These are phyloP conservation scores for Pseudopithomyces maydicus DNA, from an alignment of 2,329 filamentous ascomycete species.

Conservation along the genomic window DNA sequence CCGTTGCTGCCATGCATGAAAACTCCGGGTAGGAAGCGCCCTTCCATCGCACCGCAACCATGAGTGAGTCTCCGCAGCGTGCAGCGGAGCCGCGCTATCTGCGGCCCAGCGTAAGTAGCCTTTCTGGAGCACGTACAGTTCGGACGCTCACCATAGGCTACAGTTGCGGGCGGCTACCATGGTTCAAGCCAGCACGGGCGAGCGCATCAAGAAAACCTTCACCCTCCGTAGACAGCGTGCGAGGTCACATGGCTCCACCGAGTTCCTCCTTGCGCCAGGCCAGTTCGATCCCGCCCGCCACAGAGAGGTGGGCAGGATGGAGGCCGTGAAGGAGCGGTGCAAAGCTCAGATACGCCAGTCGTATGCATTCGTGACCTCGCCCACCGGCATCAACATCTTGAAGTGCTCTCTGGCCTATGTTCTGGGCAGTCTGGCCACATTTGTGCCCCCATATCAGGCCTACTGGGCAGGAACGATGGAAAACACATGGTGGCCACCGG, in stretches of 20 bases:
- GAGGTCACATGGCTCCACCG: slow-evolving; percentile 51
- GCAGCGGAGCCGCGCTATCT: slow-evolving; percentile 42
- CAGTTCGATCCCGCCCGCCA: slow-evolving; percentile 34
- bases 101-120: slow-evolving; percentile 41
- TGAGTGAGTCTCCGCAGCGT: slow-evolving; percentile 38
- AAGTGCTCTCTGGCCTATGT: slow-evolving; percentile 93
- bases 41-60: slow-evolving; percentile 8
- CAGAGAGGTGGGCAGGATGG: slow-evolving; percentile 37
- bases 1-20: slow-evolving; percentile 6
- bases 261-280: slow-evolving; percentile 46
- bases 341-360: slow-evolving; percentile 38
- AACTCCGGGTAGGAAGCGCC: not conserved
- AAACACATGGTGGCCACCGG: slow-evolving; percentile 89
- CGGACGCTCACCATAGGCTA: slow-evolving; percentile 22
- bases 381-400: slow-evolving; percentile 77
- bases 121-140: not conserved
- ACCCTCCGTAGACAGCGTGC: slow-evolving; percentile 63
- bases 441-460: slow-evolving; percentile 74
- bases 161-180: slow-evolving; percentile 84
- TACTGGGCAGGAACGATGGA: slow-evolving; percentile 82
- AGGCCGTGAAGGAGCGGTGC: slow-evolving; percentile 42
- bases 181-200: slow-evolving; percentile 83
- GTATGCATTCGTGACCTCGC: slow-evolving; percentile 69
- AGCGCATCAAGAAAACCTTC: slow-evolving; percentile 79
- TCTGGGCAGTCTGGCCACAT: slow-evolving; percentile 83